Evolutionary conservation across 176 grass and related monocot species (phyloP).

Genomic region (Oryza officinalis): DNA sequence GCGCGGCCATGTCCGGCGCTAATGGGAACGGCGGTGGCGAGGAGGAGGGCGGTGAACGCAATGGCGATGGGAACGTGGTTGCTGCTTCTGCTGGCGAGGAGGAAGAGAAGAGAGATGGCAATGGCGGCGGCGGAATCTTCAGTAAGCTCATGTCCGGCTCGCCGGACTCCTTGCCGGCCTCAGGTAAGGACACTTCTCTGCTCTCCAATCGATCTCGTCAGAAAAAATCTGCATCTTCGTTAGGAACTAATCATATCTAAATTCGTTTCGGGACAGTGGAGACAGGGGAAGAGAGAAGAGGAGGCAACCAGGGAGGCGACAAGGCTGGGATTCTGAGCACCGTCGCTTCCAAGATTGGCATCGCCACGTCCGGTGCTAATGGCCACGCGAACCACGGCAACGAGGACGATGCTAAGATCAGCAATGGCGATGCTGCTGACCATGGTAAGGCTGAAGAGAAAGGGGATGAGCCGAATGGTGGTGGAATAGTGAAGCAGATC

Average conservation of each 20-base stretch:
- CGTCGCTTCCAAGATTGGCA: conserved; percentile 49
- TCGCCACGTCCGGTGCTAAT: conserved; percentile 34
- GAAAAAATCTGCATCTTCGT: not conserved
- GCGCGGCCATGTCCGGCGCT: conserved; percentile 35
- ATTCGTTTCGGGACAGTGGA: not conserved
- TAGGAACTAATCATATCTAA: not conserved
- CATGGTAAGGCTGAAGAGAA: not conserved
- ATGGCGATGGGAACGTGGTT: not conserved
- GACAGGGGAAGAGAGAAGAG: conserved; percentile 17
- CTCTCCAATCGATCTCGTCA: not conserved
- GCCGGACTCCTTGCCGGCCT: not conserved
- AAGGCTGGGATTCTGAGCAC: conserved; percentile 38
- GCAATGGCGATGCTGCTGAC: not conserved
- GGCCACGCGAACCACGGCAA: not conserved
- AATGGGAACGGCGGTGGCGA: not conserved
- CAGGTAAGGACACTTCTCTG: not conserved
- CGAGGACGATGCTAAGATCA: conserved; percentile 8
- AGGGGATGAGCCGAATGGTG: not conserved
- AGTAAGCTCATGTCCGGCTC: conserved; percentile 37
- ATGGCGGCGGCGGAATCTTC: conserved; percentile 34
- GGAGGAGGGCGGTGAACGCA: not conserved
- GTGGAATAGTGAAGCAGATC: conserved; percentile 40
- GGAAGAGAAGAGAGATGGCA: not conserved
- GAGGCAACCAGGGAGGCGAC: not conserved
- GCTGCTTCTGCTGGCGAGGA: not conserved